Evolutionary conservation across 352 stramenopile genomes (phyloP).

Genomic region (Phytophthora pluvialis): DNA sequence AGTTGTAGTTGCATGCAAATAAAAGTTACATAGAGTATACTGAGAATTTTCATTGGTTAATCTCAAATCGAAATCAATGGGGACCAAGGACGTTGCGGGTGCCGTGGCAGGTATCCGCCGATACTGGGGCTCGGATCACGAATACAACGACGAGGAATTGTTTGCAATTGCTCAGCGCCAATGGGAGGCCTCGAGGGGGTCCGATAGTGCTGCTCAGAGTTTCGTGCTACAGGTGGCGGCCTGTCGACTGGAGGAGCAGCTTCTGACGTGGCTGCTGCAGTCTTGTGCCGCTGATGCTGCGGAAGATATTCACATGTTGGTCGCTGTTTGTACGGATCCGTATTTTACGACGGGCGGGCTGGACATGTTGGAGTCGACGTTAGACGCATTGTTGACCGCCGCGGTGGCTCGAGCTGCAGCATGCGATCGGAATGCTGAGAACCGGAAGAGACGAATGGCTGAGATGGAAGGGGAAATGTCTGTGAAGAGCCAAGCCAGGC

Average conservation of each 20-base stretch:
- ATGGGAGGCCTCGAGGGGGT: constrained; percentile 19
- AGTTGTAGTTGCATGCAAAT: not conserved
- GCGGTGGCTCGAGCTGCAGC: constrained; percentile 22
- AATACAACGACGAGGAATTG: constrained; percentile 18
- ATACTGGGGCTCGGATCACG: constrained; percentile 19
- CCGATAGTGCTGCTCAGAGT: not conserved
- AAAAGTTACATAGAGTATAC: constrained; percentile 12
- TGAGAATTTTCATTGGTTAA: constrained; percentile 19
- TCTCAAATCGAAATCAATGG: constrained; percentile 6
- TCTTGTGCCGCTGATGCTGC: constrained; percentile 37
- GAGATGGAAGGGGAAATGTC: constrained; percentile 5
- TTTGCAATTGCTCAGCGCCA: constrained; percentile 20
- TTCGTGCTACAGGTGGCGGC: constrained; percentile 38
- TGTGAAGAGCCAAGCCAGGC: constrained; percentile 2
- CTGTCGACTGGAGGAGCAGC: constrained; percentile 34
- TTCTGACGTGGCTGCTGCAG: constrained; percentile 46
- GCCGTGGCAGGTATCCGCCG: constrained; percentile 12
- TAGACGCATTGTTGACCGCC: constrained; percentile 19
- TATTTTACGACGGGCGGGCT: constrained; percentile 11
- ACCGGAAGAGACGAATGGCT: constrained; percentile 11
- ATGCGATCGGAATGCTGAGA: constrained; percentile 18
- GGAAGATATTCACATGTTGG: constrained; percentile 23
- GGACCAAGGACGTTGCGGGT: constrained; percentile 1
- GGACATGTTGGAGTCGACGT: constrained; percentile 7
- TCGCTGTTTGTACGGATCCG: constrained; percentile 13